A percentile compares a stretch with the other conserved stretches of the same genome.
Conservation (phyloP, 139 green algal species). For the Chlamydomonas asymmetrica region DNA sequence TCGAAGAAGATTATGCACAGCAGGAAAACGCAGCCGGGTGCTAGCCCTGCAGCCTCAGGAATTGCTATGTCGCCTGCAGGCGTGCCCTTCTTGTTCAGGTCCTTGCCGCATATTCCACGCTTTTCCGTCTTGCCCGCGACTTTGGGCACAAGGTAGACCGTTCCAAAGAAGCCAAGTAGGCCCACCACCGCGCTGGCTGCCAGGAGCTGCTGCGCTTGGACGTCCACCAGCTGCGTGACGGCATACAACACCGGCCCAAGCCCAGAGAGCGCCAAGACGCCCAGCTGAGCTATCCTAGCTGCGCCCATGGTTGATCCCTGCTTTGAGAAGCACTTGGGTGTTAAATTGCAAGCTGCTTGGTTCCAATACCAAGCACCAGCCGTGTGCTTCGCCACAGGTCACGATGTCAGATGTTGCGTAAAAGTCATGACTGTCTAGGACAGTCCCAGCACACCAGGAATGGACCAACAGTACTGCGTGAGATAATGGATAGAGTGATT, state of each 20-base stretch:
- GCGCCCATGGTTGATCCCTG: too few relatives aligned
- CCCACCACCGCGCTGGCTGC: constrained; percentile 52
- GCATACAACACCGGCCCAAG: constrained; percentile 16
- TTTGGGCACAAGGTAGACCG: constrained; percentile 69
- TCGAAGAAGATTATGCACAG: constrained; percentile 91
- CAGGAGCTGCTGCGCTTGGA: constrained; percentile 34
- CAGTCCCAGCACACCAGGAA: too few relatives aligned
- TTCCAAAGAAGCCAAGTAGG: constrained; percentile 65
- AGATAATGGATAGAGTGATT: too few relatives aligned
- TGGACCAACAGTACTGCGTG: too few relatives aligned
- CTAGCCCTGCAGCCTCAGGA: constrained; percentile 90
- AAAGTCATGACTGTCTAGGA: too few relatives aligned
- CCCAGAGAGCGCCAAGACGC: constrained; percentile 22
- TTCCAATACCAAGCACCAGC: too few relatives aligned
- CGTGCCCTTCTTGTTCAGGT: constrained; percentile 92
- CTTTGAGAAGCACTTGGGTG: too few relatives aligned
- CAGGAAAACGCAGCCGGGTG: constrained; percentile 88
- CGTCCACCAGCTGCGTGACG: constrained; percentile 40
- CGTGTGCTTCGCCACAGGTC: too few relatives aligned
- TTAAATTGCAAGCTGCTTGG: too few relatives aligned
- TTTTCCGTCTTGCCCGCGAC: constrained; percentile 35
- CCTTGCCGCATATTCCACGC: constrained; percentile 79
- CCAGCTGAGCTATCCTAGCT: too few relatives aligned
- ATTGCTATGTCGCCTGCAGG: constrained; percentile 73
- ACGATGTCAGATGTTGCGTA: too few relatives aligned